Evolutionary conservation across 179 eudicot genomes (phyloP).

Genomic region (Dionaea muscipula): DNA sequence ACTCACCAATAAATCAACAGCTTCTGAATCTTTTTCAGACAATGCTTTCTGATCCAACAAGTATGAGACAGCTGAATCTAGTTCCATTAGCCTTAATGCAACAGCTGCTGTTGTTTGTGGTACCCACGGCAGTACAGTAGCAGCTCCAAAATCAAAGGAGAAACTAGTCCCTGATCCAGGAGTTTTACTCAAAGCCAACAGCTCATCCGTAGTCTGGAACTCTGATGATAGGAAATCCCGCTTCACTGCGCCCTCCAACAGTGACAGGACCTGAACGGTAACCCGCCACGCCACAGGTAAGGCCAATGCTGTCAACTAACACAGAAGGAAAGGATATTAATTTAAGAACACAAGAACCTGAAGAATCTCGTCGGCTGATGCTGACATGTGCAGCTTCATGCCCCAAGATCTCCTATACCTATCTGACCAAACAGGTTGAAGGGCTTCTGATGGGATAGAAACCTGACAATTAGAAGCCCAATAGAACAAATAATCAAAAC

Average conservation of each 20-base stretch:
- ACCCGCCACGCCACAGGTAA: neutral
- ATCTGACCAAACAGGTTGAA: constrained; percentile 57
- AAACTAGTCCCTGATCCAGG: constrained; percentile 19
- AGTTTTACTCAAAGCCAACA: constrained; percentile 33
- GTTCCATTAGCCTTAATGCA: constrained; percentile 75
- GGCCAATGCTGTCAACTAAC: neutral
- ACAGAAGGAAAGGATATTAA: neutral
- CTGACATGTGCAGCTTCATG: constrained; percentile 38
- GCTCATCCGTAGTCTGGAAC: constrained; percentile 51
- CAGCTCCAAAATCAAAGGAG: constrained; percentile 20
- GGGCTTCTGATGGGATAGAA: constrained; percentile 61
- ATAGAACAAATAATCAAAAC: too few relatives aligned
- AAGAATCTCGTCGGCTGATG: constrained; percentile 58
- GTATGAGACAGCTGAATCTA: constrained; percentile 64
- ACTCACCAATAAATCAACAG: constrained; percentile 37
- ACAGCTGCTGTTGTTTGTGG: constrained; percentile 75
- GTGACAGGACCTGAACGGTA: constrained; percentile 47
- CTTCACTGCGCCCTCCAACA: constrained; percentile 54
- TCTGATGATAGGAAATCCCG: constrained; percentile 47
- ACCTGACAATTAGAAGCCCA: constrained; percentile 29
- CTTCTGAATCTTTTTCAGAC: constrained; percentile 30
- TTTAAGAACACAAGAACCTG: constrained; percentile 32
- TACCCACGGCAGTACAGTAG: constrained; percentile 75
- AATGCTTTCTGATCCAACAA: constrained; percentile 37
- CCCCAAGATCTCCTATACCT: constrained; percentile 52